Evolutionary conservation across 2,329 filamentous ascomycete species (phyloP), one percentile per base, ranked within the genome.

Genomic region (Colletotrichum sp.): DNA sequence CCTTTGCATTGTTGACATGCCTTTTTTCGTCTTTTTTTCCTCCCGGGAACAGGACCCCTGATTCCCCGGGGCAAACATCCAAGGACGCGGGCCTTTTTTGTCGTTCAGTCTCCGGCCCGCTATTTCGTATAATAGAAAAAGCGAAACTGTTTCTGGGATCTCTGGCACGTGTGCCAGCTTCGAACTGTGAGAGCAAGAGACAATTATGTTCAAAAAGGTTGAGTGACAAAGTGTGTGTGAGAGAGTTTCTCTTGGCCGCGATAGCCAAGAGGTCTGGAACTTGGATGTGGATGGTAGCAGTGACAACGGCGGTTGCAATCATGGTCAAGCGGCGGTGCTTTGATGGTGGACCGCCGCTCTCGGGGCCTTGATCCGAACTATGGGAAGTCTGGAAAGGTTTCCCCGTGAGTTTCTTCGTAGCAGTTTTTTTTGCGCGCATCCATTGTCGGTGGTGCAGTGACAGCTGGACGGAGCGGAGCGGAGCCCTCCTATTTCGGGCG

Each of bases 401-500:
- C 57, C 32, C 49, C 60, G 39, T 62, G 18, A 34, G 26, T 21
- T n/a, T 36, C 21, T 39, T 62, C 21, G 2, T 30, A 21, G 24
- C 24, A 24, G 18, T 44, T 52, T 24, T 60, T 59, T 24, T n/a
- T 67, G 15, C 49, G 72, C 62, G 30, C 59, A 62, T 32, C n/a
- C 44, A 49, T 49, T 49, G n/a, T 49, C n/a, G 44, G 44, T 49
- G 59, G 59, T 30, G 59, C 55, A 69, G 69, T 68, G 69, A 67
- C 30, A 71, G 24, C 66, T 69, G 44, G 57, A 68, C 73, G 70
- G 73, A 76, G 73, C 73, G 73, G 70, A 76, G 73, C 73, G 73
- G 69, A 73, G 73, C 55, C 44, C 34, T 69, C 69, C 73, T 73
- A 76, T 73, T 73, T 76, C 70, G 73, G 70, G 73, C 73, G 73